Evolutionary conservation across 73 alveolate genomes (phyloP), one percentile per base, ranked within the genome.

Genomic region (Uronychia setigera): DNA sequence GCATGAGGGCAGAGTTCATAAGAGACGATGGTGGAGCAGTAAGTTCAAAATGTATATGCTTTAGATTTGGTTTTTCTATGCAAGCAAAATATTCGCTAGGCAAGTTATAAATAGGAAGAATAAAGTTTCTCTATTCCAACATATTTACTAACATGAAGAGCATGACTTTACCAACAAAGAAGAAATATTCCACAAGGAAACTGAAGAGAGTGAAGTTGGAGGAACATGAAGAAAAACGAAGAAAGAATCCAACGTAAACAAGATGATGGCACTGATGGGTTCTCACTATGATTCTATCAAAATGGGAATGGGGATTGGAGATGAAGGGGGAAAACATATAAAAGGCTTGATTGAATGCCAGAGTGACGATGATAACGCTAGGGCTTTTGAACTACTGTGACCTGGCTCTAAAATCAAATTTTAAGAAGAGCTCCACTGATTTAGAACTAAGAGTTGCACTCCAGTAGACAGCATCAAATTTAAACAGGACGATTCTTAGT

Each of bases 21-120:
- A 87, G 32, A 60, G 93, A 87, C 67, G 93, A 87, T 27, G 35
- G 35, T 35, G 89, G 85, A 59, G 80, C 88, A 1, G 79, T 67
- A 5, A 26, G 79, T 13, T 35, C 27, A 14, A 26, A 13, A 26
- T 30, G 1, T 60, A 1, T 31, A 5, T 11, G n/a, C 67, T 19
- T 46, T 19, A 46, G 67, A 46, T 46, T 46, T 46, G 67, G 67
- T 46, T 46, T 46, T 46, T 11, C 67, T 46, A 46, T 46, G 67
- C 92, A 1, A 59, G 83, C 25, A 26, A 78, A 58, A 86, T 86
- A 1, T 34, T 30, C 29, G 87, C 85, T 1, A 35, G 92, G 74
- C 83, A 32, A 77, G 31, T 25, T 78, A 78, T 35, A 80, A 87
- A 0, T 58, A 32, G 30, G 87, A 78, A 35, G 28, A 79, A 31